Evolutionary conservation across 768 basidiomycete genomes (phyloP).

Genomic region (Suillus ampliporus): DNA sequence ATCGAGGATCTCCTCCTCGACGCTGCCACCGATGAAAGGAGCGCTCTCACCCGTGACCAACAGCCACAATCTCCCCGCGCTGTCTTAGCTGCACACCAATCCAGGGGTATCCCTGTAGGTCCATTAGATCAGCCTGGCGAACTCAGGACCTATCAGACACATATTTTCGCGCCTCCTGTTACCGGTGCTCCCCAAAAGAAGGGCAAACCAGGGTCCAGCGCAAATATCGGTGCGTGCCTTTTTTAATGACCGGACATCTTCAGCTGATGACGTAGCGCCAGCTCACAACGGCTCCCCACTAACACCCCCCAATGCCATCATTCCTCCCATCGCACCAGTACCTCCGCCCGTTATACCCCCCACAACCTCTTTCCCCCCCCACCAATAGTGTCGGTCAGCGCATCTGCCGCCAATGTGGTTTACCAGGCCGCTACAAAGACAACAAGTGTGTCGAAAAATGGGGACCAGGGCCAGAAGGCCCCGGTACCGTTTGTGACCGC

Average conservation of each 20-base stretch:
- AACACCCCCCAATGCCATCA: constrained; percentile 14
- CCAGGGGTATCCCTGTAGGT: constrained; percentile 32
- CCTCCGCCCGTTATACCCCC: constrained; percentile 11
- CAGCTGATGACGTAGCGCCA: constrained; percentile 3
- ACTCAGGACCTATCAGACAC: constrained; percentile 59
- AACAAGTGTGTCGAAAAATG: constrained; percentile 89
- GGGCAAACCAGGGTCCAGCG: constrained; percentile 47
- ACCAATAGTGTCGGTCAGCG: constrained; percentile 69
- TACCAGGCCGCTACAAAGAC: constrained; percentile 79
- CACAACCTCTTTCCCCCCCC: constrained; percentile 32
- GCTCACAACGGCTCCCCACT: constrained; percentile 9
- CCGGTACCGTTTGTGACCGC: constrained; percentile 85
- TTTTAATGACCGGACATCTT: constrained; percentile 5
- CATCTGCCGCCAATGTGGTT: constrained; percentile 78
- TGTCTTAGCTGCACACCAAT: constrained; percentile 38
- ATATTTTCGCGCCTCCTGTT: constrained; percentile 75
- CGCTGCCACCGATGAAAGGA: constrained; percentile 43
- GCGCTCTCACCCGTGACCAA: constrained; percentile 30
- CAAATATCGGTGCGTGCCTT: constrained; percentile 29
- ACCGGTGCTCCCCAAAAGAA: constrained; percentile 78
- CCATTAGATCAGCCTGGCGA: constrained; percentile 42
- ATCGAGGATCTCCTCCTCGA: constrained; percentile 57
- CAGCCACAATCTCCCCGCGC: constrained; percentile 38
- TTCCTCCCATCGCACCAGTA: neutral
- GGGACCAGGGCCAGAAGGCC: constrained; percentile 85